Percentiles rank a stretch among this genome's conserved stretches.
These are phyloP conservation scores for Citrus hindsii DNA, from an alignment of 345 rosid species.

Conservation along the genomic window DNA sequence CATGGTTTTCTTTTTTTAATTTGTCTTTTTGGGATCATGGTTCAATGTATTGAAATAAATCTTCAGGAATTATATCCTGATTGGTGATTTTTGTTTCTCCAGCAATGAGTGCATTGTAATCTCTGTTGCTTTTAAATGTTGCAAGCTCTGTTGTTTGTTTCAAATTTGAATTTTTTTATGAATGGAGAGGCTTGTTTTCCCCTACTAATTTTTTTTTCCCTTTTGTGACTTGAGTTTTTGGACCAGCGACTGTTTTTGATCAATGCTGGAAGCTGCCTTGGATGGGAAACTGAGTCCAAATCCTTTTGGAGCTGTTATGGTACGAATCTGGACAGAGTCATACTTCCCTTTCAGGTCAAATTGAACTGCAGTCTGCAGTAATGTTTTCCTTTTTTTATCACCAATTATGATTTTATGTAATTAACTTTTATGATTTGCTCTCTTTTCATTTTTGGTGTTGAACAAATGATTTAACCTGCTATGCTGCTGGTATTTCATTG, in stretches of 20 bases:
- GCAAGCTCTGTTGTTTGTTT: background rate
- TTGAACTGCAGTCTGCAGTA: background rate
- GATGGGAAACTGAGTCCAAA: slow-evolving; percentile 65
- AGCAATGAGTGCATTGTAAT: background rate
- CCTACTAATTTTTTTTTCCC: background rate
- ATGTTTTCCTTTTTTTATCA: background rate
- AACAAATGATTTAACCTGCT: background rate
- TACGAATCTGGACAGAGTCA: slow-evolving; percentile 39
- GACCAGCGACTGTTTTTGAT: slow-evolving; percentile 67
- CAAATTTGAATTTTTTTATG: background rate
- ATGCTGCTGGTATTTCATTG: background rate
- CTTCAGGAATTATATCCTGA: background rate
- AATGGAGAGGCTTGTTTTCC: background rate
- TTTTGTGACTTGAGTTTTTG: slow-evolving; percentile 4
- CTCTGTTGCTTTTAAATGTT: background rate
- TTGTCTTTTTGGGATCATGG: background rate
- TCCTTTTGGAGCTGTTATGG: slow-evolving; percentile 90
- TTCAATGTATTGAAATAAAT: background rate
- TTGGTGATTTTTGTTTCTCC: background rate
- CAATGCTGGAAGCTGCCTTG: slow-evolving; percentile 57
- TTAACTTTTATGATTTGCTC: background rate
- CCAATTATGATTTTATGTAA: background rate
- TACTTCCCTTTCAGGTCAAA: background rate
- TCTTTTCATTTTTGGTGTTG: background rate
- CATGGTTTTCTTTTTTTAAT: background rate